Evolutionary conservation across 2,329 filamentous ascomycete genomes (phyloP).

Genomic region (Colletotrichum chrysophilum): DNA sequence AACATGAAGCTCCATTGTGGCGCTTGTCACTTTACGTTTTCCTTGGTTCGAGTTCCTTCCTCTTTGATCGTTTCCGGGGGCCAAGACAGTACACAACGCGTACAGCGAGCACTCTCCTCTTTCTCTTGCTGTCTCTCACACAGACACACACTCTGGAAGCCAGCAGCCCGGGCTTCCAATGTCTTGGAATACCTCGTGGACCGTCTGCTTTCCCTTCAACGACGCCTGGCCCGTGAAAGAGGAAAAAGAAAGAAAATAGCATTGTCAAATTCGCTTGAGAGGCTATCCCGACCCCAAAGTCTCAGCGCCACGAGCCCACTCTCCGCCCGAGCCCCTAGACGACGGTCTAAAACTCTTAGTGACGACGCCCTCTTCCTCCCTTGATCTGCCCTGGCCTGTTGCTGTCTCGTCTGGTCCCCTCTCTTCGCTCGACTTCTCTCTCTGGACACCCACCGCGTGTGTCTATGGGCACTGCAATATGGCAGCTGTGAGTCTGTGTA

Average conservation of each 20-base stretch:
- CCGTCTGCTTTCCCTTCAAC: background rate
- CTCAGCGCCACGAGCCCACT: conserved; percentile 15
- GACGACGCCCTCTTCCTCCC: conserved; percentile 15
- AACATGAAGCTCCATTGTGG: conserved; percentile 8
- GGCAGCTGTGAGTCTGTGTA: background rate
- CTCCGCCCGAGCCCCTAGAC: conserved; percentile 5
- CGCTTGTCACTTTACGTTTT: conserved; percentile 2
- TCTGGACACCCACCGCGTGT: background rate
- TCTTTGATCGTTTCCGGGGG: background rate
- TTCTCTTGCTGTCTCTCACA: background rate
- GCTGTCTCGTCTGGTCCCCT: background rate
- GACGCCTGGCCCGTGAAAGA: background rate
- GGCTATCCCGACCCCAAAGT: background rate
- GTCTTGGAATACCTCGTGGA: conserved; percentile 17
- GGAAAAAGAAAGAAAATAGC: background rate
- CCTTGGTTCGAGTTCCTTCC: background rate
- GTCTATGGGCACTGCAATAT: background rate
- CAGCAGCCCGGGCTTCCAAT: background rate
- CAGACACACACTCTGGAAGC: background rate
- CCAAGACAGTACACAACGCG: background rate
- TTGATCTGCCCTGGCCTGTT: background rate
- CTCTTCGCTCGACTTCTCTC: background rate
- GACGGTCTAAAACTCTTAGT: conserved; percentile 7
- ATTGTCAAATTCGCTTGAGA: background rate
- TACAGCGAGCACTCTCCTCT: background rate